A percentile compares a stretch with the other conserved stretches of the same genome.
Conservation (phyloP, 805 yeast genomes). For the Teunomyces funiuensis region DNA sequence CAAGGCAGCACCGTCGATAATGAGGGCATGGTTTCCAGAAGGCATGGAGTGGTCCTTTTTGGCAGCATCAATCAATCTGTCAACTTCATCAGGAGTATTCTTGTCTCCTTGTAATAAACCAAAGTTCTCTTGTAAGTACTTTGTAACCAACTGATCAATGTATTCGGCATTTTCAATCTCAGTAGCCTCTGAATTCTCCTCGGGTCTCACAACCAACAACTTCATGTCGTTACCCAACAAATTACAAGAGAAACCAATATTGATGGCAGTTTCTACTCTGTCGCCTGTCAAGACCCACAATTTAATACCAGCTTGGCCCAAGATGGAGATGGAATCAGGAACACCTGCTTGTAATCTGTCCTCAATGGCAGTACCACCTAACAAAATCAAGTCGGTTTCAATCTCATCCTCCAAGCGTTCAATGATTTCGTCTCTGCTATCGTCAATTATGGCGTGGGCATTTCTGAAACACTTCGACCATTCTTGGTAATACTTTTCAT, state of each 20-base stretch:
- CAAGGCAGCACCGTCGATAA: slow-evolving; percentile 81
- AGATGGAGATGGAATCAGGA: slow-evolving; percentile 70
- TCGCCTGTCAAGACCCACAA: slow-evolving; percentile 88
- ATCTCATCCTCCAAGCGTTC: slow-evolving; percentile 57
- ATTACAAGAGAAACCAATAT: slow-evolving; percentile 84
- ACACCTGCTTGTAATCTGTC: slow-evolving; percentile 86
- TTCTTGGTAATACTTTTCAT: slow-evolving; percentile 41
- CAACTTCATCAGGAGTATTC: slow-evolving; percentile 31
- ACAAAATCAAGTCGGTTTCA: slow-evolving; percentile 60
- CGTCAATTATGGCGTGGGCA: slow-evolving; percentile 57
- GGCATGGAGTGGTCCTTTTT: slow-evolving; percentile 65
- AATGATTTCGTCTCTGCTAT: slow-evolving; percentile 56
- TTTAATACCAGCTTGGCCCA: slow-evolving; percentile 77
- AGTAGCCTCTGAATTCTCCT: too few relatives aligned
- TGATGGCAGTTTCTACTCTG: slow-evolving; percentile 86
- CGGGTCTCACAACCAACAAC: slow-evolving; percentile 59
- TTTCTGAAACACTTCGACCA: slow-evolving; percentile 59
- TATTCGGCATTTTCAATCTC: slow-evolving; percentile 35
- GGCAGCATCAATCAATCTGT: slow-evolving; percentile 47
- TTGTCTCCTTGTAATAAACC: slow-evolving; percentile 25
- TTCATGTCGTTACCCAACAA: slow-evolving; percentile 76
- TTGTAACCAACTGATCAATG: slow-evolving; percentile 42
- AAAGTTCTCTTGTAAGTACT: slow-evolving; percentile 50
- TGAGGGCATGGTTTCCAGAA: slow-evolving; percentile 61
- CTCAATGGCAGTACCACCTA: slow-evolving; percentile 88